phyloP scores from a whole-genome alignment of 2,329 filamentous ascomycete genomes.

The Colletotrichum liaoningense region DNA sequence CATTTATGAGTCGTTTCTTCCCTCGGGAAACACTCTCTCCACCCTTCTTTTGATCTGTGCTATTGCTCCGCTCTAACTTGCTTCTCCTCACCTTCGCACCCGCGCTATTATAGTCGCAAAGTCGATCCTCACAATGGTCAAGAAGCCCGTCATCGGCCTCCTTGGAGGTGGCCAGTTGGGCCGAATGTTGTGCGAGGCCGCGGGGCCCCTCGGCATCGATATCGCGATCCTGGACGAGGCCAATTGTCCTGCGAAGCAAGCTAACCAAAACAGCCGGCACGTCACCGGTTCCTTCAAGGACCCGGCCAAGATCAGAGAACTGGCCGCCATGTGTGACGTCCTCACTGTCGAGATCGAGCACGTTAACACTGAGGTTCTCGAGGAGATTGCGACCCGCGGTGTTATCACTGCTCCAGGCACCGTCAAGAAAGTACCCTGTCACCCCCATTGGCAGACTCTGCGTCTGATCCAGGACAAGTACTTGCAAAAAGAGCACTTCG shows the following conservation, averaged over 20 bases:
- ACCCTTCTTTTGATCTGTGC: neutral
- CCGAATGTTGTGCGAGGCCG: constrained; percentile 93
- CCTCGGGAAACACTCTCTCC: constrained; percentile 10
- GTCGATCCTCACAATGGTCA: constrained; percentile 40
- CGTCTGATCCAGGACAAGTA: constrained; percentile 95
- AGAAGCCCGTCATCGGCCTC: constrained; percentile 60
- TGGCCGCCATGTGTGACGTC: constrained; percentile 82
- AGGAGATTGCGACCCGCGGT: constrained; percentile 79
- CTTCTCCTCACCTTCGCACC: constrained; percentile 2
- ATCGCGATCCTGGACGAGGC: constrained; percentile 83
- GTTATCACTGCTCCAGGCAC: constrained; percentile 62
- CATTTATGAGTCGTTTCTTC: constrained; percentile 30
- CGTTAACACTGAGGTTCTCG: constrained; percentile 88
- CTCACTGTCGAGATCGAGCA: constrained; percentile 97
- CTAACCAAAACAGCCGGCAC: constrained; percentile 79
- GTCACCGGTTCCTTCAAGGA: constrained; percentile 92
- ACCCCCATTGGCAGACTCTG: constrained; percentile 89
- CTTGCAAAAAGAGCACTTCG: constrained; percentile 85
- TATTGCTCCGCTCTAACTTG: neutral
- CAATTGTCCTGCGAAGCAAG: constrained; percentile 85
- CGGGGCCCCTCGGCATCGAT: constrained; percentile 77
- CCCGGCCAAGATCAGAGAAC: constrained; percentile 78
- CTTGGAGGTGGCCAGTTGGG: constrained; percentile 81
- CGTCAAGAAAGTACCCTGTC: constrained; percentile 68
- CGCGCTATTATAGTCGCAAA: neutral